phyloP scores from a whole-genome alignment of 1,284 basidiomycete species.

The Leccinum ambiguum region DNA sequence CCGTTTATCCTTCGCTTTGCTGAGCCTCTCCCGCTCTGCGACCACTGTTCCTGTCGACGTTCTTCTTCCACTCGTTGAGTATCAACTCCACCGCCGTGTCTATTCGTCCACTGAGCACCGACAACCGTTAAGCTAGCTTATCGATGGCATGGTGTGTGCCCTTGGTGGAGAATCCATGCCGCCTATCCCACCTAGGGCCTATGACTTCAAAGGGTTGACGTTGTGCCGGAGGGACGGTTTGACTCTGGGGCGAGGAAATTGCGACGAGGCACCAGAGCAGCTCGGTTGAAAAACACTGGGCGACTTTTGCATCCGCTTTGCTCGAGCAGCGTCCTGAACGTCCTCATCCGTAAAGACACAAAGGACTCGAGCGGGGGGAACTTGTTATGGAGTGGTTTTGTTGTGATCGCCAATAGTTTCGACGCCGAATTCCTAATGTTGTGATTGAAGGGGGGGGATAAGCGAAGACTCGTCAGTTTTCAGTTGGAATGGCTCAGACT shows the following conservation, averaged over 20 bases:
- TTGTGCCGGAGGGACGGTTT: constrained; percentile 39
- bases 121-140: constrained; percentile 72
- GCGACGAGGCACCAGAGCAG: constrained; percentile 28
- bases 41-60: constrained; percentile 84
- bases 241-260: constrained; percentile 38
- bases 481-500: constrained; percentile 92
- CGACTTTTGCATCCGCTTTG: constrained; percentile 46
- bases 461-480: constrained; percentile 64
- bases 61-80: constrained; percentile 66
- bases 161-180: constrained; percentile 51
- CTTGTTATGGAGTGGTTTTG: constrained; percentile 96
- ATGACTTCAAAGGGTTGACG: constrained; percentile 56
- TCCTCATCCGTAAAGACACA: constrained; percentile 90
- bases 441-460: constrained; percentile 3
- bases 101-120: constrained; percentile 72
- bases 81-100: constrained; percentile 74
- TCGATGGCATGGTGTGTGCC: constrained; percentile 37
- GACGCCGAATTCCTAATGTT: constrained; percentile 91
- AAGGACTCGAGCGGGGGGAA: constrained; percentile 88
- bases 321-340: constrained; percentile 64
- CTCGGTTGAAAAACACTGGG: constrained; percentile 28
- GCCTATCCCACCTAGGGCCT: constrained; percentile 66
- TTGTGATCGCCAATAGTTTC: constrained; percentile 99
- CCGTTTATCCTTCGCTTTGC: constrained; percentile 80
- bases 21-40: constrained; percentile 77